Evolutionary conservation across 768 basidiomycete species (phyloP), one percentile per base, ranked within the genome.

Genomic region (Cystobasidium onofrii): DNA sequence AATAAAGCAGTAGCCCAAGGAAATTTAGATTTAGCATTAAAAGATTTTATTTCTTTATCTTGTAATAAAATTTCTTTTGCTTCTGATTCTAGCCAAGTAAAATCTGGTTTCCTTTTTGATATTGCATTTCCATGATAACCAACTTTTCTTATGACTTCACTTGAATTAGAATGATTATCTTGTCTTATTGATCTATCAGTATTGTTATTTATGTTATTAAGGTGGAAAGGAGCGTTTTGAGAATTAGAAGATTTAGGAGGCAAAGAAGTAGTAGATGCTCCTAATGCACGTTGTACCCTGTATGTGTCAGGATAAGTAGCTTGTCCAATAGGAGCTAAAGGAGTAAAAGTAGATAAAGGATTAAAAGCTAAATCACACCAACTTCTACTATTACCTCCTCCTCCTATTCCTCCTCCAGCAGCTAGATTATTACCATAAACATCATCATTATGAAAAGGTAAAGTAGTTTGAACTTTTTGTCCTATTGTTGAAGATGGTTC

Each of bases 261-360:
- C 20, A 15, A 20, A 50, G 20, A 20, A 4, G 12, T 6, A 39
- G 15, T 7, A 50, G 46, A 15, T 12, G 29, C 33, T 29, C 57
- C 57, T 20, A 60, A 60, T 27, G 57, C 57, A 29, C 57, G 25
- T 60, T 60, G 57, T 29, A 60, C 57, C 31, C 57, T 60, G 31
- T 60, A 60, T 6, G 57, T 60, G 20, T 60, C 57, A 60, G 57
- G 57, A 60, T 60, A 60, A 34, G 57, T 29, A 60, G 57, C 57
- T 34, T 29, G 25, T 17, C 57, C 57, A 60, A 31, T 20, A 50
- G 65, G 65, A 50, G 65, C 65, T 17, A 43, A 43, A n/a, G 65
- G 65, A 23, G 65, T 67, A 54, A 67, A 33, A 43, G 65, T 67
- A 33, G 65, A 67, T 52, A 67, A 50, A 67, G 65, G 65, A 50